Evolutionary conservation across 345 rosid genomes (phyloP).

Genomic region (Syzygium jambos): DNA sequence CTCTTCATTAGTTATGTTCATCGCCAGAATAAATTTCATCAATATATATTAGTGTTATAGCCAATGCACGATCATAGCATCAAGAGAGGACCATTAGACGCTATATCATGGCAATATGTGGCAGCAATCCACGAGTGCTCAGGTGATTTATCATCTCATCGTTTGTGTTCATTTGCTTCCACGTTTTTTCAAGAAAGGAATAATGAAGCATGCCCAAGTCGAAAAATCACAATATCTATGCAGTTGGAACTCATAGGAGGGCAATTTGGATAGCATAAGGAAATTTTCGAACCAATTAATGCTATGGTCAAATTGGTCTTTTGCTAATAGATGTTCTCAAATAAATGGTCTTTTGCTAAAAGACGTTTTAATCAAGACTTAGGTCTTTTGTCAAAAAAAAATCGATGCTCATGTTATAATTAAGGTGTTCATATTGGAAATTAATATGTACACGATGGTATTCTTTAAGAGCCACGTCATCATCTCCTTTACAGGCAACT

Average conservation of each 20-base stretch:
- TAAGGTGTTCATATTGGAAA: neutral
- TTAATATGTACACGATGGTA: neutral
- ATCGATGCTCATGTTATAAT: neutral
- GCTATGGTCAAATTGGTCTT: neutral
- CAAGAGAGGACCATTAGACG: too few species aligned
- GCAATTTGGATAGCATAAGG: neutral
- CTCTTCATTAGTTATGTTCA: neutral
- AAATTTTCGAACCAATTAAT: neutral
- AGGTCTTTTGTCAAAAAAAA: neutral
- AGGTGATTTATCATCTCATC: fast-evolving
- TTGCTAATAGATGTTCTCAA: neutral
- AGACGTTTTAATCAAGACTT: neutral
- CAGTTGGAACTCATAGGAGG: neutral
- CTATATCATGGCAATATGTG: neutral
- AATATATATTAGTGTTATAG: neutral
- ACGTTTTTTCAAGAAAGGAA: neutral
- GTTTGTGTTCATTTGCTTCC: neutral
- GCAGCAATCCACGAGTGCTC: neutral
- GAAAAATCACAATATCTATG: neutral
- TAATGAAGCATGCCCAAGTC: neutral
- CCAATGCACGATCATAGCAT: neutral
- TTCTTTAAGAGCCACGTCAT: too few species aligned
- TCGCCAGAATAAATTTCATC: neutral
- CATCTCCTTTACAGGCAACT: too few species aligned
- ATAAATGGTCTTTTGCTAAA: neutral